Evolutionary conservation across 495 filamentous ascomycete genomes (phyloP).

Genomic region (Trichoderma asperelloides): DNA sequence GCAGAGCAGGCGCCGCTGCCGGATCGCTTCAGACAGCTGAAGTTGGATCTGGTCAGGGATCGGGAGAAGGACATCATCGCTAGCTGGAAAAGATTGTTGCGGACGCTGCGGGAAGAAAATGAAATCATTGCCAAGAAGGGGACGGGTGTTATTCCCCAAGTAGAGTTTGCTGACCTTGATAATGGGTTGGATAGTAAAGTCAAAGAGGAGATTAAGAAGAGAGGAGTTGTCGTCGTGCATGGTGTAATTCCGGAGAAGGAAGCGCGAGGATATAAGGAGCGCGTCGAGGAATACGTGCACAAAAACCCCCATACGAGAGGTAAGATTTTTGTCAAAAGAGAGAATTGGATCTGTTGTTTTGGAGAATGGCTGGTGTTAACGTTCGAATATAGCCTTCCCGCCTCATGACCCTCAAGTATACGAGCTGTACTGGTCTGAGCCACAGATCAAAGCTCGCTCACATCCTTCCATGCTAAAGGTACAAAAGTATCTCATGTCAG

Average conservation of each 20-base stretch:
- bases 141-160: constrained; percentile 44
- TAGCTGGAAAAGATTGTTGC: constrained; percentile 65
- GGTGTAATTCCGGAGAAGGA: constrained; percentile 52
- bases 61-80: constrained; percentile 51
- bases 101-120: constrained; percentile 44
- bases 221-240: constrained; percentile 55
- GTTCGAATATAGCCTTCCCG: constrained; percentile 37
- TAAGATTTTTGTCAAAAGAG: constrained; percentile 10
- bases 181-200: constrained; percentile 31
- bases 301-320: constrained; percentile 51
- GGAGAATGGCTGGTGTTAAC: not conserved
- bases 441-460: constrained; percentile 63
- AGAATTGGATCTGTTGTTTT: constrained; percentile 18
- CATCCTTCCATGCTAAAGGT: constrained; percentile 62
- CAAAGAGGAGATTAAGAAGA: constrained; percentile 44
- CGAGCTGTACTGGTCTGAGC: constrained; percentile 81
- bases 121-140: constrained; percentile 32
- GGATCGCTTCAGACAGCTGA: constrained; percentile 67
- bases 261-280: constrained; percentile 49
- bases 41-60: constrained; percentile 50
- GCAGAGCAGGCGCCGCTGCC: constrained; percentile 54
- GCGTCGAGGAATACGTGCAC: constrained; percentile 50
- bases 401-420: constrained; percentile 60
- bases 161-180: constrained; percentile 47
- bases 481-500: constrained; percentile 62